Percentiles rank a stretch among this genome's conserved stretches.
Conservation (phyloP, 2,329 filamentous ascomycete species). For the Ophiostoma novo-ulmi region DNA sequence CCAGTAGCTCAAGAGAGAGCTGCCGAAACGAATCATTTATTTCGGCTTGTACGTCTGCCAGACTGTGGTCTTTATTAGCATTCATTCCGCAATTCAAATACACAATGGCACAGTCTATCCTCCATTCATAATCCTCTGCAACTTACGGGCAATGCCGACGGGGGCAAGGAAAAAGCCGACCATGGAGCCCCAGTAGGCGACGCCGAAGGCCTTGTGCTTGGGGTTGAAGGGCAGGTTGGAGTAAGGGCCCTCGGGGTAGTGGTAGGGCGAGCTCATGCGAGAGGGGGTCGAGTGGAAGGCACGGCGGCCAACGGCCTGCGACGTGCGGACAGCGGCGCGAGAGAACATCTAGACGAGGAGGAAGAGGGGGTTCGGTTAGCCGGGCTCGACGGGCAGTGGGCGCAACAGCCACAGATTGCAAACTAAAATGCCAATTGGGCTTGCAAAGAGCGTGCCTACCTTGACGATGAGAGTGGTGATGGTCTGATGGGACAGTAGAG, state of each 20-base stretch:
- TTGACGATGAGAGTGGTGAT: constrained; percentile 23
- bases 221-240: constrained; percentile 98
- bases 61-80: constrained; percentile 36
- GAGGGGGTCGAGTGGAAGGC: constrained; percentile 87
- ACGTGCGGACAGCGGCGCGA: constrained; percentile 55
- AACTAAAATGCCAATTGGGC: background rate
- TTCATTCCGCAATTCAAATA: background rate
- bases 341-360: constrained; percentile 66
- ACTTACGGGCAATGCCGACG: constrained; percentile 59
- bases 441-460: constrained; percentile 18
- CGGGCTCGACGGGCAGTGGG: background rate
- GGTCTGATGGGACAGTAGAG: constrained; percentile 10
- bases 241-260: constrained; percentile 95
- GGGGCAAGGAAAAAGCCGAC: constrained; percentile 55
- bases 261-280: constrained; percentile 85
- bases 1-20: constrained; percentile 7
- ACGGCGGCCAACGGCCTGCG: constrained; percentile 64
- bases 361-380: background rate
- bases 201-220: constrained; percentile 74
- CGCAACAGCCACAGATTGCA: background rate
- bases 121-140: background rate
- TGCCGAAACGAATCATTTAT: constrained; percentile 31
- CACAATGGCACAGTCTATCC: background rate
- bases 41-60: constrained; percentile 49
- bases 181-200: constrained; percentile 75